phyloP scores from a whole-genome alignment of 768 basidiomycete genomes.

The Agrocybe pediades region DNA sequence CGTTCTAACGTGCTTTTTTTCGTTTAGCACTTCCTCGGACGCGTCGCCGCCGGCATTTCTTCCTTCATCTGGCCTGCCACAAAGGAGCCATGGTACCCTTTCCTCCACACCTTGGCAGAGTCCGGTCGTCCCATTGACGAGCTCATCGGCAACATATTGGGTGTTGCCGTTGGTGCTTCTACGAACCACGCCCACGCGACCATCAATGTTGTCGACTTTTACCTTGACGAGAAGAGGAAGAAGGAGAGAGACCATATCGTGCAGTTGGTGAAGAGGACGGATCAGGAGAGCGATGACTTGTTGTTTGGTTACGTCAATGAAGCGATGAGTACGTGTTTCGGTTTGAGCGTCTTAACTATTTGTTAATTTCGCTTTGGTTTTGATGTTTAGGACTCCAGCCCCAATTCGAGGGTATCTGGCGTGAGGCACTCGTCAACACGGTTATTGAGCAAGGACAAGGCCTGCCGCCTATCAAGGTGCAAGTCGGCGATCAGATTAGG shows the following conservation, averaged over 20 bases:
- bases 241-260: constrained; percentile 41
- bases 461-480: constrained; percentile 32
- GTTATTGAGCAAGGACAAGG: constrained; percentile 36
- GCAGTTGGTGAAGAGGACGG: constrained; percentile 31
- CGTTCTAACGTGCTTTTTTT: background rate
- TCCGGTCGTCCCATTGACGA: constrained; percentile 40
- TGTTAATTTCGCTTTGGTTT: background rate
- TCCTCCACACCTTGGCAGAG: constrained; percentile 39
- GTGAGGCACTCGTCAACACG: constrained; percentile 32
- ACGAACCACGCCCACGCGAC: constrained; percentile 50
- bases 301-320: constrained; percentile 53
- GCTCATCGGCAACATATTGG: constrained; percentile 44
- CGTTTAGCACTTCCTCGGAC: constrained; percentile 29
- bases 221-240: constrained; percentile 43
- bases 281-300: constrained; percentile 30
- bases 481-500: constrained; percentile 42
- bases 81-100: constrained; percentile 35
- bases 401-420: constrained; percentile 44
- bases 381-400: constrained; percentile 32
- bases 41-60: constrained; percentile 24
- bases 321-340: constrained; percentile 42
- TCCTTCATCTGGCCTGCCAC: constrained; percentile 28
- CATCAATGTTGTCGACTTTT: constrained; percentile 53
- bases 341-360: background rate
- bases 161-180: constrained; percentile 46